Conservation (phyloP, 1,284 basidiomycete genomes). For the Ceratobasidium sp. region DNA sequence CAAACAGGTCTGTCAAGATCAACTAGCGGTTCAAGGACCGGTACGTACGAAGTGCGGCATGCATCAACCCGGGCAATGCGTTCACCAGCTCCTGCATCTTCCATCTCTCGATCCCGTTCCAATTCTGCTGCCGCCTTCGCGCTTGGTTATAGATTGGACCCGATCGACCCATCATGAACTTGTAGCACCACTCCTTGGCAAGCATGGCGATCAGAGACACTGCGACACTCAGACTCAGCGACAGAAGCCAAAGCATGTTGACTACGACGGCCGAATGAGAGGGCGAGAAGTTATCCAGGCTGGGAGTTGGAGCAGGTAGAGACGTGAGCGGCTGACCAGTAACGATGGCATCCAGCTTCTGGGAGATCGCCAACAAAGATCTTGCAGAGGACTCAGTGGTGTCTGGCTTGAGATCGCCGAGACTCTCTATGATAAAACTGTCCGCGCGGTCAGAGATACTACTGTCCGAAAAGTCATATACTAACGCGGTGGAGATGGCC, state of each 20-base stretch:
- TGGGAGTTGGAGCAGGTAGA: neutral
- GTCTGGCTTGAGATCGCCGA: slow-evolving; percentile 5
- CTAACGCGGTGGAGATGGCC: slow-evolving; percentile 11
- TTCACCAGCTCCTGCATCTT: slow-evolving; percentile 4
- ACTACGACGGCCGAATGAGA: neutral
- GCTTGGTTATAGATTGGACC: neutral
- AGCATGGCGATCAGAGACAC: slow-evolving; percentile 23
- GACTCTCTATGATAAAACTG: slow-evolving; percentile 25
- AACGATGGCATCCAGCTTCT: neutral
- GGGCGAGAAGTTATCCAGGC: neutral
- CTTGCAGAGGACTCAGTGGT: neutral
- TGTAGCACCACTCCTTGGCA: slow-evolving; percentile 31
- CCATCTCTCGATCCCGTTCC: slow-evolving; percentile 14
- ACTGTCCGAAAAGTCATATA: too few species aligned
- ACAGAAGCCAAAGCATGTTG: slow-evolving; percentile 12
- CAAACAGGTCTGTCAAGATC: too few species aligned
- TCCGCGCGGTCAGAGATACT: too few species aligned
- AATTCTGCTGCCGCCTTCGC: neutral
- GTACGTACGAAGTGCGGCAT: neutral
- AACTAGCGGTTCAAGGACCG: too few species aligned
- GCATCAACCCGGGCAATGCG: slow-evolving; percentile 4
- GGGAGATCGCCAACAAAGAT: slow-evolving; percentile 1
- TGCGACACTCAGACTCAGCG: slow-evolving; percentile 8
- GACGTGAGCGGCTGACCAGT: neutral
- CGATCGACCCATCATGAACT: slow-evolving; percentile 2